Evolutionary conservation across 768 basidiomycete genomes (phyloP), one percentile per base, ranked within the genome.

Genomic region (Galerina marginata): DNA sequence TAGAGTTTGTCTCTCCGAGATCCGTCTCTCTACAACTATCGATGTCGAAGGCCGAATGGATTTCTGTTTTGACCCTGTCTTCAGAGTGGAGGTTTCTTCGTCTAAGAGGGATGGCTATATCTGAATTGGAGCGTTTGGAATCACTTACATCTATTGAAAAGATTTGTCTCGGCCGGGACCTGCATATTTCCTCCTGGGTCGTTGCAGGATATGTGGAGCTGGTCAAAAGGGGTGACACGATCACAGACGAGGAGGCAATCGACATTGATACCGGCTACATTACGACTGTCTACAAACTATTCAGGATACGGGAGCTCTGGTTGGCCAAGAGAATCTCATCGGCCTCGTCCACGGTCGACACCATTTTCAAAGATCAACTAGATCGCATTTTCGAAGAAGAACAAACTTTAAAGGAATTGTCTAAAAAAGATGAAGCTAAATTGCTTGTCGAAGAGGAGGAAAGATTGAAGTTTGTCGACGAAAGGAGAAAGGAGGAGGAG

Each of bases 61-160:
- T 74, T 14, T 71, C 75, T 0, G 71, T 77, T 20, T 64, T 79
- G n/a, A 76, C 76, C 60, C 65, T 81, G 20, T 66, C 80, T 6
- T 73, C 65, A 6, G 74, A 77, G 66, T 81, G 80, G 77, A 65
- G 68, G 43, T 77, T 78, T 7, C 29, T 33, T 16, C 50, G 59
- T 12, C 50, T 79, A 33, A 70, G 76, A 37, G 54, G 62, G 15
- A 59, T 67, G 37, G 76, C 59, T 15, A 55, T 60, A 20, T 11
- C 25, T 0, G 59, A 60, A 25, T 9, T 60, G 2, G 54, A 55
- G 11, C 42, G 53, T 7, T 29, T 54, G 10, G 33, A 45, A 14
- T 48, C 51, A 9, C 55, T 61, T 33, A 47, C 54, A 4, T 52
- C 42, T 4, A 23, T 61, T 7, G 39, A 61, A 43, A 61, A 57